Percentiles rank a stretch among this genome's conserved stretches.
Evolutionary conservation across 805 yeast genomes (phyloP).

Genomic region (Wickerhamiella qilinensis): DNA sequence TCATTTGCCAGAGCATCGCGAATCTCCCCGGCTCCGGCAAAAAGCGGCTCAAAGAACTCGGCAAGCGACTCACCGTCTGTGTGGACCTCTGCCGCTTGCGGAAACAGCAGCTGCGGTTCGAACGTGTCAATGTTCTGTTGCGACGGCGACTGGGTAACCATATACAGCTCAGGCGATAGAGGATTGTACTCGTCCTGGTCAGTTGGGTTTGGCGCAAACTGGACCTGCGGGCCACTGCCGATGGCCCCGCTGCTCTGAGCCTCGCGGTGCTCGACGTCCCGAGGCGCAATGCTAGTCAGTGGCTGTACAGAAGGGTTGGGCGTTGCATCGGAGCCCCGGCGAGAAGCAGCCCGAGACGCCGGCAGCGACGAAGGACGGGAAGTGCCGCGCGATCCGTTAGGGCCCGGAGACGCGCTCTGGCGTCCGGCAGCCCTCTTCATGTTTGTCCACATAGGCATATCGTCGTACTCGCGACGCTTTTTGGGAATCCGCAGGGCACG

Average conservation of each 20-base stretch:
- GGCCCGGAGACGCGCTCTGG: not conserved
- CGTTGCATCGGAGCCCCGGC: too few relatives aligned
- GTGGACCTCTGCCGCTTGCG: constrained; percentile 16
- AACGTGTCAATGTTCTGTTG: constrained; percentile 33
- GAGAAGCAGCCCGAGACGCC: not conserved
- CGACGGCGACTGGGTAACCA: constrained; percentile 19
- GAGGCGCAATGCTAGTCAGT: too few relatives aligned
- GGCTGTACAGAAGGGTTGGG: too few relatives aligned
- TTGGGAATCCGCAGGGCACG: constrained; percentile 3
- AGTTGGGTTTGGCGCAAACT: too few relatives aligned
- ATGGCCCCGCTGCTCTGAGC: too few relatives aligned
- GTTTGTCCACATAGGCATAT: not conserved
- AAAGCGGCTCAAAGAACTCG: constrained; percentile 7
- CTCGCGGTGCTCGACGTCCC: too few relatives aligned
- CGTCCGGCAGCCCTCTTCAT: not conserved
- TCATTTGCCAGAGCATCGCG: not conserved
- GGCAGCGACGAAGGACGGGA: not conserved
- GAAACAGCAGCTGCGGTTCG: constrained; percentile 43
- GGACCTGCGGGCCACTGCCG: too few relatives aligned
- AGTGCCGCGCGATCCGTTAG: too few relatives aligned
- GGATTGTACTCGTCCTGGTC: too few relatives aligned
- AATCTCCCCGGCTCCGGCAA: constrained; percentile 5
- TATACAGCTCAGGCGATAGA: constrained; percentile 18
- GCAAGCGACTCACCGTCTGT: not conserved
- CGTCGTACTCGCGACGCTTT: not conserved